Percentiles rank a stretch among this genome's conserved stretches.
These are phyloP conservation scores for Medicago arabica DNA, from an alignment of 306 rosid species.

Conservation along the genomic window DNA sequence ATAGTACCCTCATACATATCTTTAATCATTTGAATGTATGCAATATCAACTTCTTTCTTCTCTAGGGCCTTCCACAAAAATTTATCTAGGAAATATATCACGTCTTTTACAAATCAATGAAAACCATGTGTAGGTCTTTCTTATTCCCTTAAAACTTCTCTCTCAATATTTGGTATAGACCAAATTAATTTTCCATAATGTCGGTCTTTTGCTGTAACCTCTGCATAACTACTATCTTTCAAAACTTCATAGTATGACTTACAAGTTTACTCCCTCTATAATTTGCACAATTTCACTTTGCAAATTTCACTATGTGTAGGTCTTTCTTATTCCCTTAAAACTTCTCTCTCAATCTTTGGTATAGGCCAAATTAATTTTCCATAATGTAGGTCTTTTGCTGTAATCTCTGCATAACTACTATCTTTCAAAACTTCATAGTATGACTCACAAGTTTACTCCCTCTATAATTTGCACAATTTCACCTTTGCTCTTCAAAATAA, in stretches of 20 bases:
- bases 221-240: background rate
- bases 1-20: background rate
- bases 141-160: background rate
- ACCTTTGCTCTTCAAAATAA: background rate
- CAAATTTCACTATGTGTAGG: background rate
- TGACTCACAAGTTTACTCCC: background rate
- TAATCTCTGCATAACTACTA: slow-evolving; percentile 1
- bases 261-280: slow-evolving; percentile 11
- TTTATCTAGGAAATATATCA: background rate
- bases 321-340: background rate
- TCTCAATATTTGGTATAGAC: background rate
- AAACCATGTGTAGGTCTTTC: background rate
- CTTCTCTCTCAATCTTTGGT: background rate
- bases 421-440: slow-evolving; percentile 4
- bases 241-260: slow-evolving; percentile 1
- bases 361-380: slow-evolving; percentile 8
- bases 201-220: background rate
- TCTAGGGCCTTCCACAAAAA: slow-evolving; percentile 7
- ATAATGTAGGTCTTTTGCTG: background rate
- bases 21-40: background rate
- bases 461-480: slow-evolving; percentile 9
- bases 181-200: slow-evolving; percentile 11
- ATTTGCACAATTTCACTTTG: background rate
- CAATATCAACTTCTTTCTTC: slow-evolving; percentile 1
- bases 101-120: background rate